phyloP scores from a whole-genome alignment of 345 rosid genomes.

The Hevea brasiliensis region DNA sequence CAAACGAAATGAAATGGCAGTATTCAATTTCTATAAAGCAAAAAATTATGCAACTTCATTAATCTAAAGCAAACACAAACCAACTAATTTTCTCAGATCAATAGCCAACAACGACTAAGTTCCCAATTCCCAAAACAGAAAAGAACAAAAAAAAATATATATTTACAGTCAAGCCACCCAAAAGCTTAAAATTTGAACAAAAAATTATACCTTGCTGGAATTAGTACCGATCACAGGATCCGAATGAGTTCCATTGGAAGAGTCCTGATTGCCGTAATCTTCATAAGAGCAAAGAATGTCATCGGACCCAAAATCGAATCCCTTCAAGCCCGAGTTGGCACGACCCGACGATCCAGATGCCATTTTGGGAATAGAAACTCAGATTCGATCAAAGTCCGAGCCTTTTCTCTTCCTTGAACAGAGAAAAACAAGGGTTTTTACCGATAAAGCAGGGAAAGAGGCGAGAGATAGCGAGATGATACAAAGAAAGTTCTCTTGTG shows the following conservation, averaged over 20 bases:
- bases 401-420: not conserved
- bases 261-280: constrained; percentile 71
- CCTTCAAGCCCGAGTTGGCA: constrained; percentile 64
- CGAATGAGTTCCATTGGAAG: constrained; percentile 62
- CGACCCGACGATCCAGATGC: constrained; percentile 87
- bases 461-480: not conserved
- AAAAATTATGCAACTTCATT: not conserved
- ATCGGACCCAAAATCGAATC: constrained; percentile 90
- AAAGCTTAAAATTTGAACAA: not conserved
- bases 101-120: not conserved
- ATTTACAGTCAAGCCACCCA: not conserved
- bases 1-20: not conserved
- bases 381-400: not conserved
- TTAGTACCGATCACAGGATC: constrained; percentile 52
- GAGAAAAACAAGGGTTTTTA: not conserved
- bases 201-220: constrained; percentile 41
- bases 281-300: constrained; percentile 98
- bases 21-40: not conserved
- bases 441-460: not conserved
- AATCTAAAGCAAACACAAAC: not conserved
- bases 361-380: constrained; percentile 43
- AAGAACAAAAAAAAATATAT: not conserved
- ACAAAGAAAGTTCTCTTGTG: not conserved
- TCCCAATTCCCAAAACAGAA: not conserved
- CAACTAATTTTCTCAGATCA: not conserved